A percentile compares a stretch with the other conserved stretches of the same genome.
These are phyloP conservation scores for Citrus medica DNA, from an alignment of 345 rosid genomes.

Conservation along the genomic window DNA sequence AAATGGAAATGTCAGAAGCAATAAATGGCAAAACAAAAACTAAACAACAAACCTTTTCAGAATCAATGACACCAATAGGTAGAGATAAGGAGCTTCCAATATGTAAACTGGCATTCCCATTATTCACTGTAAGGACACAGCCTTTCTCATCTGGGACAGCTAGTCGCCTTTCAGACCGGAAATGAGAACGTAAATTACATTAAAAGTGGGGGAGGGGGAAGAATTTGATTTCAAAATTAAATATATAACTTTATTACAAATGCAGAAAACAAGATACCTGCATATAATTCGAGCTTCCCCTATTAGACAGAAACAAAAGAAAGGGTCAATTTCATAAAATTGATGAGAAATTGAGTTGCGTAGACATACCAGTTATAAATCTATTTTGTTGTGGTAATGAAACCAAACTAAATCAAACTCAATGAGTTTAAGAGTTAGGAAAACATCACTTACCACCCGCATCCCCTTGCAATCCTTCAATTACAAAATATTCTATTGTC, in stretches of 20 bases:
- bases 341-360: neutral
- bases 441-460: slow-evolving; percentile 52
- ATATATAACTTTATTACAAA: neutral
- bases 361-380: neutral
- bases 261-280: slow-evolving; percentile 41
- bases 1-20: neutral
- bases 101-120: slow-evolving; percentile 36
- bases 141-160: slow-evolving; percentile 36
- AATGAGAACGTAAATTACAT: neutral
- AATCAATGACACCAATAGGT: slow-evolving; percentile 57
- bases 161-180: slow-evolving; percentile 46
- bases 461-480: slow-evolving; percentile 72
- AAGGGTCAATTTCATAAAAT: slow-evolving; percentile 6
- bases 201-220: neutral
- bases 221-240: neutral
- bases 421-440: neutral
- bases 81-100: slow-evolving; percentile 40
- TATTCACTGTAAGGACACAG: slow-evolving; percentile 30
- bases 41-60: slow-evolving; percentile 47
- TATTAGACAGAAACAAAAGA: slow-evolving; percentile 18
- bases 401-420: neutral
- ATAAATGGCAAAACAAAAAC: neutral
- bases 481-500: slow-evolving; percentile 57
- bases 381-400: neutral
- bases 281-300: slow-evolving; percentile 73